Evolutionary conservation across 1,284 basidiomycete species (phyloP).

Genomic region (Leccinum insolens): DNA sequence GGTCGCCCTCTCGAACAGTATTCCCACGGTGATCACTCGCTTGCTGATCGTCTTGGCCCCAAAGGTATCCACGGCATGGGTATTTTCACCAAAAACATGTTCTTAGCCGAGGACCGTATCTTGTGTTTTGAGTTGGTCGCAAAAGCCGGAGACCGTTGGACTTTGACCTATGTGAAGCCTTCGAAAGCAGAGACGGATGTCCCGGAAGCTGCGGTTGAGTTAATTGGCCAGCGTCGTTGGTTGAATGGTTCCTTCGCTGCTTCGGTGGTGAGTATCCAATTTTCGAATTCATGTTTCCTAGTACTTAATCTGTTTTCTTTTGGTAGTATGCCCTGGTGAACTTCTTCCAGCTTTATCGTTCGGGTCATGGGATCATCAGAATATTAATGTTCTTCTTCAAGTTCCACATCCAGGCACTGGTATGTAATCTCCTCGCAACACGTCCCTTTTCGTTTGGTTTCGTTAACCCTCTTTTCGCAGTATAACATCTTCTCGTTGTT

Average conservation of each 20-base stretch:
- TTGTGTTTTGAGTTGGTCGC: slow-evolving; percentile 97
- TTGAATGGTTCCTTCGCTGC: slow-evolving; percentile 97
- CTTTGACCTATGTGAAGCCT: slow-evolving; percentile 92
- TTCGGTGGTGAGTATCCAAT: slow-evolving; percentile 68
- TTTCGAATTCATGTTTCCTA: neutral
- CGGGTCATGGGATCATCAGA: slow-evolving; percentile 80
- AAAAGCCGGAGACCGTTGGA: slow-evolving; percentile 87
- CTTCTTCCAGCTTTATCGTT: slow-evolving; percentile 90
- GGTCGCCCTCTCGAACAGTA: slow-evolving; percentile 95
- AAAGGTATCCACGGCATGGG: slow-evolving; percentile 98
- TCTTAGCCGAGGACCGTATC: slow-evolving; percentile 94
- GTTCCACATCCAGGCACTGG: slow-evolving; percentile 83
- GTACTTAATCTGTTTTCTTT: slow-evolving; percentile 2
- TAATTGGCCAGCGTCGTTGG: slow-evolving; percentile 97
- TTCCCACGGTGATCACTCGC: slow-evolving; percentile 97
- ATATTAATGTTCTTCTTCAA: slow-evolving; percentile 80
- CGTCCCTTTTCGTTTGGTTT: neutral
- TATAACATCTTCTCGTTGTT: slow-evolving; percentile 80
- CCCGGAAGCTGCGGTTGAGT: slow-evolving; percentile 85
- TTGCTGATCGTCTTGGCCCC: slow-evolving; percentile 88
- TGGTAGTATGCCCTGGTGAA: slow-evolving; percentile 87
- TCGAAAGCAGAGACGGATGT: slow-evolving; percentile 96
- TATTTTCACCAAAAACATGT: slow-evolving; percentile 98
- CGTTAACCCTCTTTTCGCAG: slow-evolving; percentile 36
- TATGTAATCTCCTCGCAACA: slow-evolving; percentile 38